Evolutionary conservation across 1,284 basidiomycete genomes (phyloP).

Genomic region (Coniferiporia weirii): DNA sequence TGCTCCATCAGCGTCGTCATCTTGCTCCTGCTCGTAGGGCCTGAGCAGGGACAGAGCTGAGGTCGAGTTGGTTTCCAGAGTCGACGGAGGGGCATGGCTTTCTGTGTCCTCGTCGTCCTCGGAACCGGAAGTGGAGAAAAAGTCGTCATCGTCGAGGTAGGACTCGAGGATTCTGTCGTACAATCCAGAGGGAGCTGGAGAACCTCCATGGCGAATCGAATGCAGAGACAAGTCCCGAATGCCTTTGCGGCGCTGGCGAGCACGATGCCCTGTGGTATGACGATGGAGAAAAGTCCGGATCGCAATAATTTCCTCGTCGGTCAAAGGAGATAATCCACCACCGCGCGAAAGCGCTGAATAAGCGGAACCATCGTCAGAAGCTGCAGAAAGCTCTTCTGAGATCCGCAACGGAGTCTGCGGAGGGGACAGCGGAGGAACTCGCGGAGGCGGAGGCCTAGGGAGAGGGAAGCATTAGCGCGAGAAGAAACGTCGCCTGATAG

Average conservation of each 20-base stretch:
- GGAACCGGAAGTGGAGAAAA: conserved; percentile 6
- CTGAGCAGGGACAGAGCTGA: not conserved
- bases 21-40: not conserved
- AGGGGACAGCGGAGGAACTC: conserved; percentile 1
- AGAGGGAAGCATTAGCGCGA: not conserved
- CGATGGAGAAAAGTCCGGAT: conserved; percentile 13
- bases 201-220: not conserved
- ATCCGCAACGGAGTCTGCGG: conserved; percentile 3
- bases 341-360: conserved; percentile 3
- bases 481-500: not conserved
- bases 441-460: conserved; percentile 9
- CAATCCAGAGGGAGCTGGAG: conserved; percentile 1
- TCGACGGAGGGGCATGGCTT: conserved; percentile 10
- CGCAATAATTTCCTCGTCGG: conserved; percentile 14
- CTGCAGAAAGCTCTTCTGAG: not conserved
- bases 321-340: conserved; percentile 14
- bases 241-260: conserved; percentile 11
- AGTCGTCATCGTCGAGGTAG: conserved; percentile 7
- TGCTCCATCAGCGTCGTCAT: not conserved
- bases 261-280: conserved; percentile 12
- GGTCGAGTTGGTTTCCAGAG: not conserved
- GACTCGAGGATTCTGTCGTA: conserved; percentile 17
- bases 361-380: conserved; percentile 1
- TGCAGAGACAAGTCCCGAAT: not conserved
- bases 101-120: conserved; percentile 11